phyloP scores from a whole-genome alignment of 1,284 basidiomycete species.

The Waitea zeae region DNA sequence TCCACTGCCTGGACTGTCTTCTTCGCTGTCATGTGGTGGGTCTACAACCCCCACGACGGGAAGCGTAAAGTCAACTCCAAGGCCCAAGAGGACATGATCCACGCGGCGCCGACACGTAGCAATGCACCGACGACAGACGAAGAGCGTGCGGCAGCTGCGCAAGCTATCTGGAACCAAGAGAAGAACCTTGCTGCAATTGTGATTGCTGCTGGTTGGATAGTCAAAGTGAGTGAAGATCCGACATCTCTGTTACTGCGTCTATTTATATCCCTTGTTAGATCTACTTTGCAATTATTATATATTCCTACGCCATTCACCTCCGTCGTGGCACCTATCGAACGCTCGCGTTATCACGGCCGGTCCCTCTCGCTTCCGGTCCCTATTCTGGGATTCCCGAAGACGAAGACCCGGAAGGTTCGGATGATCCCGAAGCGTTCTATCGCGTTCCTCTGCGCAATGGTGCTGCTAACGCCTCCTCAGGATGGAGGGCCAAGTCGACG shows the following conservation, averaged over 20 bases:
- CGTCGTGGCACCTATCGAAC: slow-evolving; percentile 82
- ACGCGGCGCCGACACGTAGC: slow-evolving; percentile 32
- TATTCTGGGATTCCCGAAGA: slow-evolving; percentile 24
- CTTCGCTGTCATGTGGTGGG: slow-evolving; percentile 85
- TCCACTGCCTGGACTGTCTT: slow-evolving; percentile 86
- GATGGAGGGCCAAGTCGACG: too few relatives aligned
- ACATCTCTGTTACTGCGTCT: neutral
- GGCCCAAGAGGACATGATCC: slow-evolving; percentile 77
- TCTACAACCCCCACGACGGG: slow-evolving; percentile 83
- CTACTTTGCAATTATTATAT: slow-evolving; percentile 83
- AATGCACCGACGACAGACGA: slow-evolving; percentile 39
- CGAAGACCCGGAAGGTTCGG: slow-evolving; percentile 30
- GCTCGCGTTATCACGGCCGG: slow-evolving; percentile 46
- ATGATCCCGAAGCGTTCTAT: slow-evolving; percentile 49
- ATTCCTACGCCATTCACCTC: slow-evolving; percentile 89
- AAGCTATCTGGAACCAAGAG: slow-evolving; percentile 80
- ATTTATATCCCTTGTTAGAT: slow-evolving; percentile 32
- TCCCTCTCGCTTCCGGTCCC: slow-evolving; percentile 13
- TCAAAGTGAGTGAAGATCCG: slow-evolving; percentile 49
- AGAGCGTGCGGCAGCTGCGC: slow-evolving; percentile 53
- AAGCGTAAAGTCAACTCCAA: slow-evolving; percentile 60
- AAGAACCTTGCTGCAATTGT: slow-evolving; percentile 68
- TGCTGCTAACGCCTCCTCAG: slow-evolving; percentile 6
- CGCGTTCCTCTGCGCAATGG: slow-evolving; percentile 33
- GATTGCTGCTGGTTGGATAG: slow-evolving; percentile 70